Percentiles rank a stretch among this genome's conserved stretches.
These are phyloP conservation scores for Dysphania ambrosioides DNA, from an alignment of 148 eudicot genomes.

Conservation along the genomic window DNA sequence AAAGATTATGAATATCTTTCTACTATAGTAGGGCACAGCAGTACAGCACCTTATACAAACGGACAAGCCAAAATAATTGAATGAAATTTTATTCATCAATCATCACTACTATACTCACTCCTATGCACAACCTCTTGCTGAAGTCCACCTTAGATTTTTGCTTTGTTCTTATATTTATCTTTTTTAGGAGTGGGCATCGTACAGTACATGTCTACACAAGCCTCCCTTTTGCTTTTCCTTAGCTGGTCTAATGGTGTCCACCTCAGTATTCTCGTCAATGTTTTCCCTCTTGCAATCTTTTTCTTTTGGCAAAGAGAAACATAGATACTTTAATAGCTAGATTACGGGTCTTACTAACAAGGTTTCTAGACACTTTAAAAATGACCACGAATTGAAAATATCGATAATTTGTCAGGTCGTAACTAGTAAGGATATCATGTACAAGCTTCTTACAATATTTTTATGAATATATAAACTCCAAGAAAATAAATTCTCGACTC, in stretches of 20 bases:
- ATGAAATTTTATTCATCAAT: not conserved
- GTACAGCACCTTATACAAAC: not conserved
- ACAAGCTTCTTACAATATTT: no score
- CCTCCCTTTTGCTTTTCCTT: no score
- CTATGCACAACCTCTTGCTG: not conserved
- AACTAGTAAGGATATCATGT: no score
- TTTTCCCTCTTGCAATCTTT: not conserved
- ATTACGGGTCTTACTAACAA: no score
- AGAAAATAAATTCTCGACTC: not conserved
- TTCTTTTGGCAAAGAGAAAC: no score
- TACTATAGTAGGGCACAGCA: no score
- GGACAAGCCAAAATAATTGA: slow-evolving; percentile 5
- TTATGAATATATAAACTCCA: not conserved
- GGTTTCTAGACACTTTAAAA: no score
- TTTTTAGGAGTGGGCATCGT: not conserved
- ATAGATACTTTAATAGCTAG: no score
- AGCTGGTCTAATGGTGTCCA: slow-evolving; percentile 4
- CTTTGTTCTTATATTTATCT: not conserved
- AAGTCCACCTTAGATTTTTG: slow-evolving; percentile 3
- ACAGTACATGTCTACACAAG: not conserved
- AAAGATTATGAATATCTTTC: not conserved
- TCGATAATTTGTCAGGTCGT: no score
- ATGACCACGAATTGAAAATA: no score
- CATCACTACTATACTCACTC: not conserved
- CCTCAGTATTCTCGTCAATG: slow-evolving; percentile 7